A percentile compares a stretch with the other conserved stretches of the same genome.
Conservation (phyloP, 345 rosid species). For the Eutrema heterophyllum region DNA sequence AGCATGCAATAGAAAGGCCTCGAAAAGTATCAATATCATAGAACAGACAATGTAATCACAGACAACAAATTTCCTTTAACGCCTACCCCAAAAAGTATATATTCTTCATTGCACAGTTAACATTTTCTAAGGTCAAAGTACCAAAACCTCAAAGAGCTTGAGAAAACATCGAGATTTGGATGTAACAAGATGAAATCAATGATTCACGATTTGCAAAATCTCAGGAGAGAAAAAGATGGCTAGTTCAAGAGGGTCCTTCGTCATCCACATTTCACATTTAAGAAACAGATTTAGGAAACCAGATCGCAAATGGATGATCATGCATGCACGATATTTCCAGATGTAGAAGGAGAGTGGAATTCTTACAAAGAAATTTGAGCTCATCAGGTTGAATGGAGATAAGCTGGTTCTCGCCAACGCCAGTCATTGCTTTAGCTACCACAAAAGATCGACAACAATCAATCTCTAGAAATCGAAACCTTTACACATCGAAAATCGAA, state of each 20-base stretch:
- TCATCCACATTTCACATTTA: background rate
- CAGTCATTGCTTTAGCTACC: slow-evolving; percentile 43
- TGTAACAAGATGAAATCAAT: background rate
- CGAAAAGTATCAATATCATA: background rate
- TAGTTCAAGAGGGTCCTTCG: background rate
- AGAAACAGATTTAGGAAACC: background rate
- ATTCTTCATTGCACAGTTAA: background rate
- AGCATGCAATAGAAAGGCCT: background rate
- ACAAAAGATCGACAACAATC: slow-evolving; percentile 8
- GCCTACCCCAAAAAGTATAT: background rate
- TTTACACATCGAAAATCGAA: slow-evolving; percentile 9
- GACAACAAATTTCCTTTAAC: background rate
- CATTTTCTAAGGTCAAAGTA: background rate
- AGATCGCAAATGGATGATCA: background rate
- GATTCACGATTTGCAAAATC: background rate
- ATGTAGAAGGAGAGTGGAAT: background rate
- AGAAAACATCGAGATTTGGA: background rate
- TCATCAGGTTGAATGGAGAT: slow-evolving; percentile 95
- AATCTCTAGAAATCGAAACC: slow-evolving; percentile 4
- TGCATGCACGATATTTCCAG: slow-evolving; percentile 4
- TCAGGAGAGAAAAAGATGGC: background rate
- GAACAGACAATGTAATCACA: background rate
- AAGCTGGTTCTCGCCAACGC: slow-evolving; percentile 56
- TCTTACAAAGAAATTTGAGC: slow-evolving; percentile 74
- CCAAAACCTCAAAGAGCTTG: background rate